Percentiles rank a stretch among this genome's conserved stretches.
Evolutionary conservation across 257 asterid genomes (phyloP).

Genomic region (Solanum medicagineum): DNA sequence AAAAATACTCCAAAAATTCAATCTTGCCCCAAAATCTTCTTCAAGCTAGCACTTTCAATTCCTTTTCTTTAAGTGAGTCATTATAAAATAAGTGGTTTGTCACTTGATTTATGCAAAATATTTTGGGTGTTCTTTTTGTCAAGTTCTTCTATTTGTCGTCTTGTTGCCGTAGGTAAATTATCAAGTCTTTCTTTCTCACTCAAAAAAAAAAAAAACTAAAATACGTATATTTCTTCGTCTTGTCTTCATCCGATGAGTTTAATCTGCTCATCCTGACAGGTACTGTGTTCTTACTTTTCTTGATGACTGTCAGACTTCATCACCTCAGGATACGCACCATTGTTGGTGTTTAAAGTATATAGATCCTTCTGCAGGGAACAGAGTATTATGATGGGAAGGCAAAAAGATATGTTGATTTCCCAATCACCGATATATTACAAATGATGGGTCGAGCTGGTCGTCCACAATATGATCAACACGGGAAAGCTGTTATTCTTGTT

Average conservation of each 20-base stretch:
- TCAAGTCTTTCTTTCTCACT: neutral
- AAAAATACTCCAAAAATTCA: neutral
- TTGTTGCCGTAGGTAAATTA: neutral
- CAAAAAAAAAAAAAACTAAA: neutral
- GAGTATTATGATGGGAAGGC: constrained; percentile 89
- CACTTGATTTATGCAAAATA: neutral
- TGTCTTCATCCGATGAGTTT: neutral
- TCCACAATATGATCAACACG: constrained; percentile 96
- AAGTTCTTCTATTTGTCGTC: neutral
- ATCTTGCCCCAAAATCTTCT: neutral
- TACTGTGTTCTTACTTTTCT: neutral
- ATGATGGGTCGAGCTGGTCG: constrained; percentile 99
- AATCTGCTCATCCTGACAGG: neutral
- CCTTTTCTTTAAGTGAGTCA: neutral
- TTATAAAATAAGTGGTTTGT: neutral
- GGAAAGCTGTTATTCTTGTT: constrained; percentile 97
- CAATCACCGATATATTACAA: constrained; percentile 91
- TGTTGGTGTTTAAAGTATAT: neutral
- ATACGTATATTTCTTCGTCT: neutral
- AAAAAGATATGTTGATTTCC: constrained; percentile 92
- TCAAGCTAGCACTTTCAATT: neutral
- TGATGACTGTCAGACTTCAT: neutral
- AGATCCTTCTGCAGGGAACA: constrained; percentile 59
- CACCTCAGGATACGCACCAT: neutral
- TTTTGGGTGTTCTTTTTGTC: neutral